Conservation (phyloP, 2,329 filamentous ascomycete genomes). For the Daldinia eschscholtzii region DNA sequence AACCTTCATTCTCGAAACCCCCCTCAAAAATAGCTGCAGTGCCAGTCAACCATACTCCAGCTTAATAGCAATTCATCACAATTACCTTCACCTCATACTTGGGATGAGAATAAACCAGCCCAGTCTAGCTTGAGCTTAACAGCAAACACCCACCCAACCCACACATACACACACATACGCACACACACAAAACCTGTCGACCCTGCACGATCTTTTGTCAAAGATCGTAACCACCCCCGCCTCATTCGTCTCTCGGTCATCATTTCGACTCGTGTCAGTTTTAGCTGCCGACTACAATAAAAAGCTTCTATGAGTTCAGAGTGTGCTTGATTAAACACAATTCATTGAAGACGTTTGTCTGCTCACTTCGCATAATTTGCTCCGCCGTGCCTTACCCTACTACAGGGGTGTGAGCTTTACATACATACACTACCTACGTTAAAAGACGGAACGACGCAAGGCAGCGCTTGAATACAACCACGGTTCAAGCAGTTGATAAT, state of each 20-base stretch:
- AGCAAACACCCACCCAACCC: background rate
- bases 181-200: slow-evolving; percentile 10
- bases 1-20: slow-evolving; percentile 29
- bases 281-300: slow-evolving; percentile 29
- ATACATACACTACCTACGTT: background rate
- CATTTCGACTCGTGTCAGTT: slow-evolving; percentile 26
- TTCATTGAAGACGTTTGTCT: slow-evolving; percentile 15
- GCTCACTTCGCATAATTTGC: slow-evolving; percentile 5
- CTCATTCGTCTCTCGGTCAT: slow-evolving; percentile 21
- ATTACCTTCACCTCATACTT: slow-evolving; percentile 12
- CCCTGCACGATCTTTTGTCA: slow-evolving; percentile 1
- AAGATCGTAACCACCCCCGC: slow-evolving; percentile 27
- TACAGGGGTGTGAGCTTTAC: slow-evolving; percentile 27
- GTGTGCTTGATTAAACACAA: slow-evolving; percentile 32
- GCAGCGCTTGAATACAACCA: slow-evolving; percentile 25
- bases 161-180: slow-evolving; percentile 3
- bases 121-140: slow-evolving; percentile 30
- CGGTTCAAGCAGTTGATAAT: slow-evolving; percentile 23
- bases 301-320: slow-evolving; percentile 22
- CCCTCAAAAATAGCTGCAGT: slow-evolving; percentile 14
- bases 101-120: slow-evolving; percentile 11
- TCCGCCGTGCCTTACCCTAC: slow-evolving; percentile 17
- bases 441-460: slow-evolving; percentile 24
- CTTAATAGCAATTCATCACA: slow-evolving; percentile 16
- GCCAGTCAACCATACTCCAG: background rate